These are phyloP conservation scores for Aspergillus pseudoviridinutans DNA, from an alignment of 2,329 filamentous ascomycete genomes.

Conservation along the genomic window DNA sequence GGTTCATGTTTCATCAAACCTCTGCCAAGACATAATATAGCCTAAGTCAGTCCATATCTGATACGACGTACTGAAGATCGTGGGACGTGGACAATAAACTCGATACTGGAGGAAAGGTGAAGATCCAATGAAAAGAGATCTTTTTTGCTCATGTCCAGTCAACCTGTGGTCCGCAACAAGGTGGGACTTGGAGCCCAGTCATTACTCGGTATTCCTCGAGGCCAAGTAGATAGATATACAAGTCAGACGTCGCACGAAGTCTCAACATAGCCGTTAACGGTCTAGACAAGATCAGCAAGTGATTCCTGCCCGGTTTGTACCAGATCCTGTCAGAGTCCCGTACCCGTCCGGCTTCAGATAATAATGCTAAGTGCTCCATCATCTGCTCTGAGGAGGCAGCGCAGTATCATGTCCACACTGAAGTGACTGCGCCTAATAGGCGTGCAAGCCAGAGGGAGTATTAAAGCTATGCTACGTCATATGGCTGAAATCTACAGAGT, in stretches of 20 bases:
- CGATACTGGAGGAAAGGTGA: not conserved
- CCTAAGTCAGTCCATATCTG: not conserved
- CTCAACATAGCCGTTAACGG: not conserved
- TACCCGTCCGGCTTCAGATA: not conserved
- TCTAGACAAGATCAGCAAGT: not conserved
- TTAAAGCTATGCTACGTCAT: not conserved
- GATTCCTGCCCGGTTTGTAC: not conserved
- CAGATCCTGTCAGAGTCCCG: not conserved
- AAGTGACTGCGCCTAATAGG: not conserved
- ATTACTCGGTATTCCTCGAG: not conserved
- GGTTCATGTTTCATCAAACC: constrained; percentile 7
- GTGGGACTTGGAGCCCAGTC: not conserved
- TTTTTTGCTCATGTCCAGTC: not conserved
- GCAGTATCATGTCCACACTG: not conserved
- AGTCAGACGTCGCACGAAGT: no score
- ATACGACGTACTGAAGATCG: not conserved
- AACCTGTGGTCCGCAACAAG: not conserved
- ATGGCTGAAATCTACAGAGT: not conserved
- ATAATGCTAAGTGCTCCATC: not conserved
- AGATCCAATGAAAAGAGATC: not conserved
- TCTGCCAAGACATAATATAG: constrained; percentile 10
- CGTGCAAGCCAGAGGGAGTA: no score
- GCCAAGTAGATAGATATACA: no score
- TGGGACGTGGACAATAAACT: not conserved
- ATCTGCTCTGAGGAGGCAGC: not conserved